These are phyloP conservation scores for Tuber indicum DNA, from an alignment of 495 filamentous ascomycete species.

Conservation along the genomic window DNA sequence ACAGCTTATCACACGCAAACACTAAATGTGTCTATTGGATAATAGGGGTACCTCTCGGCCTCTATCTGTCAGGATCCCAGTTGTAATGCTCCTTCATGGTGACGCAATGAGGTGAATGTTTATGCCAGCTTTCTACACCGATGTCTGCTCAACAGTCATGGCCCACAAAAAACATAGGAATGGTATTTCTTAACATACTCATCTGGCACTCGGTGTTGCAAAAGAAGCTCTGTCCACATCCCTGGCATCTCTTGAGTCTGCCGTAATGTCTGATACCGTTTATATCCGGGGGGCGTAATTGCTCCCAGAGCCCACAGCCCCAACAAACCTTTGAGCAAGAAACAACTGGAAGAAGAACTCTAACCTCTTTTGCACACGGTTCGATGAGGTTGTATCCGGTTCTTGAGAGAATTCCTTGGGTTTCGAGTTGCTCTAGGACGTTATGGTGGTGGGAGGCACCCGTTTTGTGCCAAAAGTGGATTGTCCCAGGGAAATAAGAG, in stretches of 20 bases:
- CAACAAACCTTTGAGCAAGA: constrained; percentile 22
- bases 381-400: constrained; percentile 21
- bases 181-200: constrained; percentile 9
- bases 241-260: constrained; percentile 19
- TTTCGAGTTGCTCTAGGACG: constrained; percentile 22
- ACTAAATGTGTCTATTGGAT: neutral
- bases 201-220: constrained; percentile 21
- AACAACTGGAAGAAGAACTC: constrained; percentile 10
- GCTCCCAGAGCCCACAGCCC: constrained; percentile 25
- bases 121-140: neutral
- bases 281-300: constrained; percentile 21
- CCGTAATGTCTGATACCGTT: constrained; percentile 23
- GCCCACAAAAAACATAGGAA: neutral
- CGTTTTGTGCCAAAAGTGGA: neutral
- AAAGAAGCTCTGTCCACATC: constrained; percentile 28
- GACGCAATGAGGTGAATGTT: neutral
- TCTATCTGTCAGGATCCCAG: neutral
- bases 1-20: neutral
- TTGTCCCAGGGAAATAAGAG: neutral
- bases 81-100: neutral
- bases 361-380: constrained; percentile 20
- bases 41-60: neutral
- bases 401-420: constrained; percentile 14
- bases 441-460: constrained; percentile 16
- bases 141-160: neutral